Base-by-base conservation (phyloP, 192 early-diverging fungal genomes). In the Chytriomyces sp. region DNA sequence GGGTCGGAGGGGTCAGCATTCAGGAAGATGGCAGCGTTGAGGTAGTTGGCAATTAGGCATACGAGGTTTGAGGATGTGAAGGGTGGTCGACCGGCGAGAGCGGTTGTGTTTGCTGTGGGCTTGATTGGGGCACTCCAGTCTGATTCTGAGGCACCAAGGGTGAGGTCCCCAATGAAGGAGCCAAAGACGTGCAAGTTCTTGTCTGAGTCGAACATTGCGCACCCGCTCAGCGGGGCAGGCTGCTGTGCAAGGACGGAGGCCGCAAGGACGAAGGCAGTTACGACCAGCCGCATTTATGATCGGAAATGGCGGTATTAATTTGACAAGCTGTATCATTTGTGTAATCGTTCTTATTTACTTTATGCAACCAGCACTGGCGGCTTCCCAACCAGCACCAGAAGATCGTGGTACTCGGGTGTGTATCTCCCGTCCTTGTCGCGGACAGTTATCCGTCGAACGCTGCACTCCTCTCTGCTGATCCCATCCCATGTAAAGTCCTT, bases 21-120 rank as follows among this genome's bases (percentile, higher is more conserved):
- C 28, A 78, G 45, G 46, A 78, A 78, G 26, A 61, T 20, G 44
- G 46, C 77, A 7, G 71, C 23, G 45, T 78, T 78, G 47, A 78
- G 67, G n/a, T 18, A 67, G 60, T 46, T 47, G 49, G 49, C 18
- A 26, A 72, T 46, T 18, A 78, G n/a, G 46, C 77, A 78, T 24
- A 78, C 50, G 44, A 78, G 8, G 60, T 72, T 78, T 10, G 50
- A 10, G 11, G 50, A 45, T 18, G 68, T 67, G 65, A 76, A 76
- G 9, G 75, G 71, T 7, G 71, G 71, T 18, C 71, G 71, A 24
- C 45, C 45, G 3, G 71, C 60, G 10, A 73, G 43, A 20, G 53
- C 61, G 20, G 71, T 73, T 9, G 63, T 46, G 61, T 73, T 73
- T 57, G 18, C 71, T 28, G 11, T 8, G 18, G 59, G 7, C 9